Conservation (phyloP, 306 rosid species). For the Lablab purpureus region DNA sequence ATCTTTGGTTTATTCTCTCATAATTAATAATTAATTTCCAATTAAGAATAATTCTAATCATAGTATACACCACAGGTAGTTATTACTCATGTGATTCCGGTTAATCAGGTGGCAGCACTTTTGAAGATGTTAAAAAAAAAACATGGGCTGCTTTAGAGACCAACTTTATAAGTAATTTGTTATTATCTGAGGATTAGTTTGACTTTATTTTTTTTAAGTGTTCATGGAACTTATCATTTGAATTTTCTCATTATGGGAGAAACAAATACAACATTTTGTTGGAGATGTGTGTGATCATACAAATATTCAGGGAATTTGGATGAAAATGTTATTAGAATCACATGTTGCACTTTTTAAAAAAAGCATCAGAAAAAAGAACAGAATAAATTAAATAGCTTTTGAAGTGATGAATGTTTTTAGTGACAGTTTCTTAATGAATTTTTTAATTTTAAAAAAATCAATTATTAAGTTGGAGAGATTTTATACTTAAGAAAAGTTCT, state of each 20-base stretch:
- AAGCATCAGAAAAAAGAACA: no score
- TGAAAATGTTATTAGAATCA: no score
- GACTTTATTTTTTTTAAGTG: not conserved
- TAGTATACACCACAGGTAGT: slow-evolving; percentile 13
- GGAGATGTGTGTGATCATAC: no score
- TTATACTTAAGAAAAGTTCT: no score
- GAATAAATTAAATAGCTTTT: no score
- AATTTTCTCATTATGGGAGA: not conserved
- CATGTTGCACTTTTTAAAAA: no score
- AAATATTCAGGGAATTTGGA: no score
- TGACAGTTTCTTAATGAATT: no score
- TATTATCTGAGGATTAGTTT: not conserved
- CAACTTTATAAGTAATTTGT: not conserved
- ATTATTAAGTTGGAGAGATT: no score
- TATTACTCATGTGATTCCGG: slow-evolving; percentile 7
- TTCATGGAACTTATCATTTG: not conserved
- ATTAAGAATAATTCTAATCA: slow-evolving; percentile 21
- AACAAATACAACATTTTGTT: not conserved
- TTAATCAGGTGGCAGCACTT: not conserved
- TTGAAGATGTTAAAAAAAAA: not conserved
- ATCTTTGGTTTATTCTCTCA: slow-evolving; percentile 13
- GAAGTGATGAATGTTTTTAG: no score
- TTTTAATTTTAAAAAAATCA: no score
- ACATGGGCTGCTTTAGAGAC: not conserved
- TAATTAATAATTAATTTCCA: slow-evolving; percentile 31